phyloP scores from a whole-genome alignment of 2,329 filamentous ascomycete genomes.

The Ophiocordyceps polyrhachis-furcata region DNA sequence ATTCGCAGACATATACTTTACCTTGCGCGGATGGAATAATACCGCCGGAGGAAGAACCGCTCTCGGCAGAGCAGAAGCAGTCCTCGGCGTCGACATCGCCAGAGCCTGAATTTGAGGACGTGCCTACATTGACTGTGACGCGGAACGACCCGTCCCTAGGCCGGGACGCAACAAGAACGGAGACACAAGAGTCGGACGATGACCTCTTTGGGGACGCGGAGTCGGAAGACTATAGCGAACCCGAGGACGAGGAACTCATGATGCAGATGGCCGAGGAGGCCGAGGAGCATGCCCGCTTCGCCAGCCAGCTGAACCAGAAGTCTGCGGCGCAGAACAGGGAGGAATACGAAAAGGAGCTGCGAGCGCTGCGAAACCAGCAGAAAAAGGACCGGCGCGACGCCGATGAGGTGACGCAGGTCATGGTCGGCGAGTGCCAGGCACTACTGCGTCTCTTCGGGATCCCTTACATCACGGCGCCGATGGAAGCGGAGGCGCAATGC shows the following conservation, averaged over 20 bases:
- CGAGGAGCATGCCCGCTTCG: conserved; percentile 86
- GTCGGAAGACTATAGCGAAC: conserved; percentile 60
- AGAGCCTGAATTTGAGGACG: conserved; percentile 18
- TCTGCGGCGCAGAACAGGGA: conserved; percentile 49
- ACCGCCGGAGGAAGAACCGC: neutral
- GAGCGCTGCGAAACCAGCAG: conserved; percentile 76
- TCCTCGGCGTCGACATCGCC: conserved; percentile 13
- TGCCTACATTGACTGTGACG: conserved; percentile 5
- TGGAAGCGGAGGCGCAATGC: conserved; percentile 98
- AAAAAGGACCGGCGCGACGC: conserved; percentile 92
- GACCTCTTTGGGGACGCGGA: conserved; percentile 38
- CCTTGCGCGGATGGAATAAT: neutral
- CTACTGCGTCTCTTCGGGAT: conserved; percentile 80
- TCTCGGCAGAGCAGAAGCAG: neutral
- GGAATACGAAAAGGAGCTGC: conserved; percentile 75
- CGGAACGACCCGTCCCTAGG: neutral
- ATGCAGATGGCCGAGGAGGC: conserved; percentile 75
- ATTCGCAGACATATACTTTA: neutral
- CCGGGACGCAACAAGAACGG: neutral
- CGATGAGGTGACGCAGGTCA: conserved; percentile 89
- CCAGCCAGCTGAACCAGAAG: conserved; percentile 67
- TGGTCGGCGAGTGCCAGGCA: conserved; percentile 90
- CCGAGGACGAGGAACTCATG: conserved; percentile 80
- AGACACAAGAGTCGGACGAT: conserved; percentile 13
- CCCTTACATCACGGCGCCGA: conserved; percentile 91